Conservation (phyloP, 371 early-diverging fungal genomes). For the Mortierella sp. region DNA sequence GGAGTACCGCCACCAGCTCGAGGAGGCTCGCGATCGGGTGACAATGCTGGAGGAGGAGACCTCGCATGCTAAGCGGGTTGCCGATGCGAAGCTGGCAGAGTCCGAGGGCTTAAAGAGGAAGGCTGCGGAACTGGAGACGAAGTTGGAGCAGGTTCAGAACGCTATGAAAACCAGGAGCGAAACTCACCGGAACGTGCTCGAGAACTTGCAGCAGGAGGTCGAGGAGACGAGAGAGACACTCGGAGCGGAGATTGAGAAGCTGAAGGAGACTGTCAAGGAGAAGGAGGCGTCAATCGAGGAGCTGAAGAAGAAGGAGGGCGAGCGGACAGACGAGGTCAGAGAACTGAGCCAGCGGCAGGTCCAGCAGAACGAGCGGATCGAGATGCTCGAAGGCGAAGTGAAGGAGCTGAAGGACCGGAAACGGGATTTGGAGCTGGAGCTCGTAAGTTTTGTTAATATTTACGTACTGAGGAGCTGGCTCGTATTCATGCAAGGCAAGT, state of each 20-base stretch:
- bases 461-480: too few species aligned
- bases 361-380: slow-evolving; percentile 27
- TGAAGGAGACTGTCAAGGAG: slow-evolving; percentile 52
- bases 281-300: slow-evolving; percentile 65
- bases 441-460: slow-evolving; percentile 33
- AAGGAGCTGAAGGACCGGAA: slow-evolving; percentile 33
- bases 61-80: slow-evolving; percentile 50
- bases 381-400: slow-evolving; percentile 21
- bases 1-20: slow-evolving; percentile 61
- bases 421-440: slow-evolving; percentile 39
- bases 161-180: slow-evolving; percentile 59
- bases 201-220: slow-evolving; percentile 60
- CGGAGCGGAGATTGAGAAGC: slow-evolving; percentile 50
- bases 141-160: slow-evolving; percentile 53
- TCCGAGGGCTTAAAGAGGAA: slow-evolving; percentile 55
- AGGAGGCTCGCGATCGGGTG: slow-evolving; percentile 63
- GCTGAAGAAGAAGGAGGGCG: slow-evolving; percentile 10
- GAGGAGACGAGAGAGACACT: slow-evolving; percentile 58
- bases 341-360: slow-evolving; percentile 10
- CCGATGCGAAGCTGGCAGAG: slow-evolving; percentile 54
- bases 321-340: slow-evolving; percentile 13
- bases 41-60: slow-evolving; percentile 65
- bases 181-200: slow-evolving; percentile 56
- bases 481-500: too few species aligned
- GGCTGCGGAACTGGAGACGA: slow-evolving; percentile 30